phyloP scores from a whole-genome alignment of 257 asterid genomes.

The Gentiana straminea region DNA sequence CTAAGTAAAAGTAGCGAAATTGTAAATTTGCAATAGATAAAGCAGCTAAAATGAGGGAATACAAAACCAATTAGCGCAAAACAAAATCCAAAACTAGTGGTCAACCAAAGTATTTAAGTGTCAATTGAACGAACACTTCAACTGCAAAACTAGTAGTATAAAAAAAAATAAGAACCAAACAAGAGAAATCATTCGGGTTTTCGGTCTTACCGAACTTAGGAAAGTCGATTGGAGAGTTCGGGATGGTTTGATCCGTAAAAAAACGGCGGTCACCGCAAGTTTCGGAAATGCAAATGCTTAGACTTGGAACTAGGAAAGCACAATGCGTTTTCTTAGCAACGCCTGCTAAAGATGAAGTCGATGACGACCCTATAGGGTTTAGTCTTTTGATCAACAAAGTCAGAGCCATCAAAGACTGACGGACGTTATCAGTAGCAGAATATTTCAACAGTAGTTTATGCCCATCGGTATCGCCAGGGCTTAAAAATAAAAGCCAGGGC shows the following conservation, averaged over 20 bases:
- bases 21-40: not conserved
- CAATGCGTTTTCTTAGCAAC: not conserved
- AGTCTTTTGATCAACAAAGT: conserved; percentile 26
- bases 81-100: no score
- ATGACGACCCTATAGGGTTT: conserved; percentile 12
- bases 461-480: no score
- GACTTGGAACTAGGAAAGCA: conserved; percentile 3
- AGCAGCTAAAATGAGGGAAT: not conserved
- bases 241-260: conserved; percentile 16
- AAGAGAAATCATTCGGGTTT: not conserved
- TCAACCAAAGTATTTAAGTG: conserved; percentile 11
- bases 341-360: conserved; percentile 7
- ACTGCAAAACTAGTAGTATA: not conserved
- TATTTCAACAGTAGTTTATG: no score
- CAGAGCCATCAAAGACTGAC: conserved; percentile 13
- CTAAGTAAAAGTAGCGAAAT: not conserved
- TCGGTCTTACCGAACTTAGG: conserved; percentile 19
- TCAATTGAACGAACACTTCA: conserved; percentile 41
- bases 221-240: conserved; percentile 1
- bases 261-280: conserved; percentile 5
- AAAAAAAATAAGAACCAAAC: not conserved
- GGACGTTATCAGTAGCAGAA: no score
- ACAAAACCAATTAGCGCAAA: not conserved
- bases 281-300: conserved; percentile 10
- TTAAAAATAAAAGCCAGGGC: no score